phyloP scores from a whole-genome alignment of 768 basidiomycete species.

The Coprinellus aureogranulatus region DNA sequence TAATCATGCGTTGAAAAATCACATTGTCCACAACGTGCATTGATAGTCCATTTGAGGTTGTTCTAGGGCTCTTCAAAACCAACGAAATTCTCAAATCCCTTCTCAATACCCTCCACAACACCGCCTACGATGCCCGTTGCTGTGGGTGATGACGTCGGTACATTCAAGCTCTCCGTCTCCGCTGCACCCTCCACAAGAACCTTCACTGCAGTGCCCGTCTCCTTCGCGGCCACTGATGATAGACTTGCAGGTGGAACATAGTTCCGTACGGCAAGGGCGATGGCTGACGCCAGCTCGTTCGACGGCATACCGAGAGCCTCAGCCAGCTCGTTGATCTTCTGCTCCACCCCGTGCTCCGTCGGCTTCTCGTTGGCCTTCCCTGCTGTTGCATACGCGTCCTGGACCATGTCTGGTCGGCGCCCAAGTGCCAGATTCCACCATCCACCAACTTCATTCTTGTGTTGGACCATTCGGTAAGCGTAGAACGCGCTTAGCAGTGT shows the following conservation, averaged over 20 bases:
- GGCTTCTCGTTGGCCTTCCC: slow-evolving; percentile 9
- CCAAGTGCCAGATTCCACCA: slow-evolving; percentile 60
- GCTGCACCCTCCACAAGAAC: slow-evolving; percentile 30
- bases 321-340: slow-evolving; percentile 58
- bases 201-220: slow-evolving; percentile 44
- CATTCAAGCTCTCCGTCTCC: slow-evolving; percentile 1
- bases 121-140: slow-evolving; percentile 14
- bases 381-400: slow-evolving; percentile 1
- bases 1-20: no score
- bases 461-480: slow-evolving; percentile 46
- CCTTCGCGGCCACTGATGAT: slow-evolving; percentile 49
- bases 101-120: slow-evolving; percentile 28
- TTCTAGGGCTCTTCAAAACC: slow-evolving; percentile 47
- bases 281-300: slow-evolving; percentile 59
- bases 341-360: slow-evolving; percentile 40
- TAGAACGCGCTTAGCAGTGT: slow-evolving; percentile 49
- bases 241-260: slow-evolving; percentile 61
- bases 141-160: slow-evolving; percentile 2
- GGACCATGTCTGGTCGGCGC: slow-evolving; percentile 24
- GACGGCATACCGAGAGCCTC: slow-evolving; percentile 60
- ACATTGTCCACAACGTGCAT: no score
- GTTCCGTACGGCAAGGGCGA: slow-evolving; percentile 57
- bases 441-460: slow-evolving; percentile 52
- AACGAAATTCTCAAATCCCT: slow-evolving; percentile 40
- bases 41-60: no score